Percentiles rank a stretch among this genome's conserved stretches.
Evolutionary conservation across 1,284 basidiomycete genomes (phyloP).

Genomic region (Trichosporon faecale): DNA sequence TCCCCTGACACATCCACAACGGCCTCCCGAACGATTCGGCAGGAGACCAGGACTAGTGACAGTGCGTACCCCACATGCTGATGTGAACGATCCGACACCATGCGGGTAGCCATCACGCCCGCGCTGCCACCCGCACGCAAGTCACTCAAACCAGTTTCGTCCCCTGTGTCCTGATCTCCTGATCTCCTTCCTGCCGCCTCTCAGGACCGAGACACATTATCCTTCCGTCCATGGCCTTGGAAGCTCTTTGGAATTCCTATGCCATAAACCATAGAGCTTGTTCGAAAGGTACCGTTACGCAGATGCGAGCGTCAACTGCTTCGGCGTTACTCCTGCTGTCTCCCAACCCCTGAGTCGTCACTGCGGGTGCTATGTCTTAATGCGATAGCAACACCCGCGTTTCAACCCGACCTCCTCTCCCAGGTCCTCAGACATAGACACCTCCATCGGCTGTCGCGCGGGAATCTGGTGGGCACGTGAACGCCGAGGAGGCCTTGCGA

Average conservation of each 20-base stretch:
- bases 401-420: neutral
- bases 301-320: neutral
- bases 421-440: neutral
- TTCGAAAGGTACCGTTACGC: neutral
- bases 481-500: neutral
- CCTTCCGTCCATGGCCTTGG: slow-evolving; percentile 6
- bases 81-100: neutral
- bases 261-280: slow-evolving; percentile 10
- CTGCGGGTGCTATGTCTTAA: slow-evolving; percentile 7
- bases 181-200: neutral
- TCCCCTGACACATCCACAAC: neutral
- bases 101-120: neutral
- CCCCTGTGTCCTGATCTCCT: neutral
- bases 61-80: slow-evolving; percentile 3
- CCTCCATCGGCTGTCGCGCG: neutral
- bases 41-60: neutral
- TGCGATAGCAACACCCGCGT: slow-evolving; percentile 7
- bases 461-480: neutral
- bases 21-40: neutral
- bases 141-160: neutral
- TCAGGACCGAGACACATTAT: neutral
- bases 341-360: neutral
- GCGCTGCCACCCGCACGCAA: neutral
- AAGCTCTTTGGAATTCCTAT: slow-evolving; percentile 7
- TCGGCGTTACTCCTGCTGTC: neutral